These are phyloP conservation scores for Paxillus rubicundulus DNA, from an alignment of 768 basidiomycete genomes.

Conservation along the genomic window DNA sequence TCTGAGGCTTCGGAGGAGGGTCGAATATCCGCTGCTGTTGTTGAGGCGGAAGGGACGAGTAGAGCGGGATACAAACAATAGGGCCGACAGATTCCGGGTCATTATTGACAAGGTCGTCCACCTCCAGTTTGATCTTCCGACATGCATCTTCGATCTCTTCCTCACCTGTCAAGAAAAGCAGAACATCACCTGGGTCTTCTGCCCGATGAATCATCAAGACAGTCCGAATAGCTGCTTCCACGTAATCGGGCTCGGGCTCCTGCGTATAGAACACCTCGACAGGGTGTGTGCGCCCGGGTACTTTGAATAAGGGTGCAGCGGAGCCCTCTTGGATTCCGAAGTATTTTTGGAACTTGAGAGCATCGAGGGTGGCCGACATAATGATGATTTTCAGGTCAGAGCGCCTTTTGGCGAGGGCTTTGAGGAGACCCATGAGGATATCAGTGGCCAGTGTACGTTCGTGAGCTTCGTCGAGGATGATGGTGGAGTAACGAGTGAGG, in stretches of 20 bases:
- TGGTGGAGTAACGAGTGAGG: slow-evolving; percentile 88
- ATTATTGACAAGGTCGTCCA: slow-evolving; percentile 74
- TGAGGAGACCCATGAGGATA: slow-evolving; percentile 96
- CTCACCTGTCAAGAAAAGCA: slow-evolving; percentile 96
- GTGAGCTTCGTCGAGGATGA: slow-evolving; percentile 98
- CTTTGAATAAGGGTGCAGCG: slow-evolving; percentile 79
- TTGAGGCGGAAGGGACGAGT: slow-evolving; percentile 90
- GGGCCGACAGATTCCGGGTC: slow-evolving; percentile 81
- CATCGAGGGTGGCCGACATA: slow-evolving; percentile 98
- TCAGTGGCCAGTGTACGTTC: slow-evolving; percentile 97
- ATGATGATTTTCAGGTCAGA: slow-evolving; percentile 93
- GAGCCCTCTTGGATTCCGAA: slow-evolving; percentile 51
- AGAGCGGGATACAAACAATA: slow-evolving; percentile 85
- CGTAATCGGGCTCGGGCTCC: slow-evolving; percentile 92
- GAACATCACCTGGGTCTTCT: slow-evolving; percentile 88
- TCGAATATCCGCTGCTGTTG: slow-evolving; percentile 99
- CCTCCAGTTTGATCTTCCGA: slow-evolving; percentile 87
- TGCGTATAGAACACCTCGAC: slow-evolving; percentile 95
- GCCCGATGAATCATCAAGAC: slow-evolving; percentile 97
- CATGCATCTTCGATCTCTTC: slow-evolving; percentile 98
- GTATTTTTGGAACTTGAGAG: slow-evolving; percentile 95
- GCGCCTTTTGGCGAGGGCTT: slow-evolving; percentile 75
- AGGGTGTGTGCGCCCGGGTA: slow-evolving; percentile 90
- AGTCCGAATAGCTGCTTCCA: slow-evolving; percentile 94
- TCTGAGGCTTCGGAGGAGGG: slow-evolving; percentile 64